phyloP scores from a whole-genome alignment of 1,284 basidiomycete species.

The Caloboletus inedulis region DNA sequence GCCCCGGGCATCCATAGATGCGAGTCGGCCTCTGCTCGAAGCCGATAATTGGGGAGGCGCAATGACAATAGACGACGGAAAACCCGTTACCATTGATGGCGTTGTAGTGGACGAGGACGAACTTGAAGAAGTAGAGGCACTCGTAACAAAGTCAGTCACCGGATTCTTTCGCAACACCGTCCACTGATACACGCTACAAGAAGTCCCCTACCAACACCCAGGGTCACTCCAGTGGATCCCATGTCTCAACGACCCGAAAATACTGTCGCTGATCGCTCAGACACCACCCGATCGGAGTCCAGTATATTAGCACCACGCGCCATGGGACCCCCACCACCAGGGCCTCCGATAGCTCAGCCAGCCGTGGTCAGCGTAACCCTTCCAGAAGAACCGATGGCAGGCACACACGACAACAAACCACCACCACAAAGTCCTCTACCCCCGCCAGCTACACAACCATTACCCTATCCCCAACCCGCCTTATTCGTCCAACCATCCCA shows the following conservation, averaged over 20 bases:
- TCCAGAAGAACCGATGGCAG: conserved; percentile 3
- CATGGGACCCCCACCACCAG: not conserved
- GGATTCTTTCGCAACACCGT: conserved; percentile 15
- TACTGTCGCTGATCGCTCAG: not conserved
- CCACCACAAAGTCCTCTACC: conserved; percentile 4
- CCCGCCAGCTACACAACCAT: conserved; percentile 8
- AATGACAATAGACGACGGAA: conserved; percentile 44
- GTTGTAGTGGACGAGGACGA: conserved; percentile 34
- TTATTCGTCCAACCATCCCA: conserved; percentile 17
- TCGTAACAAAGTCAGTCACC: conserved; percentile 34
- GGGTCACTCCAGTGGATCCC: conserved; percentile 48
- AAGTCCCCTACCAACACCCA: conserved; percentile 58
- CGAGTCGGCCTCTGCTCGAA: conserved; percentile 41
- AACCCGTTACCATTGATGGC: conserved; percentile 37
- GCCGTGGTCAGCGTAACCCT: not conserved
- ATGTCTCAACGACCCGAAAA: conserved; percentile 8
- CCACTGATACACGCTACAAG: conserved; percentile 33
- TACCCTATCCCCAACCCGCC: conserved; percentile 14
- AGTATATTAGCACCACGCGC: conserved; percentile 1
- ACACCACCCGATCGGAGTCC: not conserved
- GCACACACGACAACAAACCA: not conserved
- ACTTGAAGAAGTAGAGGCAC: conserved; percentile 36
- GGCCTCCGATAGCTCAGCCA: conserved; percentile 3
- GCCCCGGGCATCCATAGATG: conserved; percentile 42
- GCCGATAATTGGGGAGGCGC: conserved; percentile 57